A percentile compares a stretch with the other conserved stretches of the same genome.
Evolutionary conservation across 2,329 filamentous ascomycete genomes (phyloP).

Genomic region (Exophiala viscosa): DNA sequence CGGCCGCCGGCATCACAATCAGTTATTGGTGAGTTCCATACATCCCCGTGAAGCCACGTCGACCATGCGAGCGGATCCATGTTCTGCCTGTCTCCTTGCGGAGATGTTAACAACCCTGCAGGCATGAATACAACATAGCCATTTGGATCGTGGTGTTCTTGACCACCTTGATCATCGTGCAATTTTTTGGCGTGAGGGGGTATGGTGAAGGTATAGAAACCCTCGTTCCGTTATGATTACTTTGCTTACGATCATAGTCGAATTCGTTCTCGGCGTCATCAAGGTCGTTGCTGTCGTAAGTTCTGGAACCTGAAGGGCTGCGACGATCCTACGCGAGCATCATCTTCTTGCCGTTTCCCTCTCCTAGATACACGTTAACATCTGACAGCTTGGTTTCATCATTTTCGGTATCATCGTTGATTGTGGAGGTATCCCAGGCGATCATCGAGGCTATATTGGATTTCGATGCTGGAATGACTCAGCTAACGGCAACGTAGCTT

Average conservation of each 20-base stretch:
- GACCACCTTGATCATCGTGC: slow-evolving; percentile 69
- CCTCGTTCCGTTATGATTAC: neutral
- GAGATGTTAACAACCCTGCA: neutral
- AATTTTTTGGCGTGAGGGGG: slow-evolving; percentile 80
- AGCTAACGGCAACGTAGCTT: slow-evolving; percentile 48
- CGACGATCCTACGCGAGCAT: no score
- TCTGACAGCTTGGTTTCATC: slow-evolving; percentile 83
- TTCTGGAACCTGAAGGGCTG: no score
- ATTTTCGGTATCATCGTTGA: slow-evolving; percentile 83
- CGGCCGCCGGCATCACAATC: slow-evolving; percentile 77
- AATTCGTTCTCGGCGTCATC: slow-evolving; percentile 80
- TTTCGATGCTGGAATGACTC: slow-evolving; percentile 63
- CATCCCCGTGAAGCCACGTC: slow-evolving; percentile 50
- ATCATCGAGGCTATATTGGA: slow-evolving; percentile 67
- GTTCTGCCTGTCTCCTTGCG: neutral
- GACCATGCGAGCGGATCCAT: slow-evolving; percentile 60
- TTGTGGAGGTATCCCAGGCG: slow-evolving; percentile 68
- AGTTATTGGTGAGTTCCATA: neutral
- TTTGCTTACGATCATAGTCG: slow-evolving; percentile 46
- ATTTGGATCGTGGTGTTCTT: slow-evolving; percentile 84
- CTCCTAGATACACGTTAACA: no score
- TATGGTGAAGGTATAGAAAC: slow-evolving; percentile 62
- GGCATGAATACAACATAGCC: slow-evolving; percentile 47
- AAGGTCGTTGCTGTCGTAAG: slow-evolving; percentile 85
- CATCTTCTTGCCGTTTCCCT: no score